Evolutionary conservation across 23 red algal genomes (phyloP), one percentile per base, ranked within the genome.

Genomic region (Gracilaria domingensis): DNA sequence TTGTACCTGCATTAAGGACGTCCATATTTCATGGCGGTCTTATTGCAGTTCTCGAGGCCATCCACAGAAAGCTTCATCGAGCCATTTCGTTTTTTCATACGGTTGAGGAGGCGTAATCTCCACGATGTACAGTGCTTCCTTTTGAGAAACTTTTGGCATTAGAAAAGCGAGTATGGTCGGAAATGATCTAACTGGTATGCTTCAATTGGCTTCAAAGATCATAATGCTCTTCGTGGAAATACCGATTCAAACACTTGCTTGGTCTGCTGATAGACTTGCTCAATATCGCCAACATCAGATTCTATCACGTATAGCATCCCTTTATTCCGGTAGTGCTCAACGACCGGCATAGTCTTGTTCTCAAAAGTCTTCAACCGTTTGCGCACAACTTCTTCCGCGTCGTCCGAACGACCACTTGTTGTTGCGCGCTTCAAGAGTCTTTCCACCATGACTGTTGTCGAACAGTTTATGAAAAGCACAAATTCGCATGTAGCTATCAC

Each of bases 381-480:
- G 49, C 45, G 34, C 47, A 98, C 86, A 21, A 93, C 90, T 38
- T 89, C 84, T 65, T 48, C 60, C 34, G 74, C 66, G 57, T 98
- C 96, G 70, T 98, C 96, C 28, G 82, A 73, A 58, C 96, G 84
- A 29, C 90, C 85, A 84, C 88, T 89, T 34, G 96, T 93, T 30
- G 55, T 47, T 33, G 76, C 92, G 8, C 96, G 76, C 12, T 66
- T 78, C 24, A 84, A 54, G 21, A 98, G 80, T 26, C 96, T 88
- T 47, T 42, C 40, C 4, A 89, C 49, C 91, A 98, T 69, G 18
- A 88, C 60, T 4, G 81, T 7, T 32, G 62, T 65, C 12, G 77
- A 78, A 75, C 96, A 98, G 14, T 65, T 66, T 56, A 98, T 95
- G 87, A 82, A 98, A 8, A 98, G 44, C 25, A 93, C 96, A 84